These are phyloP conservation scores for Blastocystis sp. DNA, from an alignment of 352 stramenopile species.

Conservation along the genomic window DNA sequence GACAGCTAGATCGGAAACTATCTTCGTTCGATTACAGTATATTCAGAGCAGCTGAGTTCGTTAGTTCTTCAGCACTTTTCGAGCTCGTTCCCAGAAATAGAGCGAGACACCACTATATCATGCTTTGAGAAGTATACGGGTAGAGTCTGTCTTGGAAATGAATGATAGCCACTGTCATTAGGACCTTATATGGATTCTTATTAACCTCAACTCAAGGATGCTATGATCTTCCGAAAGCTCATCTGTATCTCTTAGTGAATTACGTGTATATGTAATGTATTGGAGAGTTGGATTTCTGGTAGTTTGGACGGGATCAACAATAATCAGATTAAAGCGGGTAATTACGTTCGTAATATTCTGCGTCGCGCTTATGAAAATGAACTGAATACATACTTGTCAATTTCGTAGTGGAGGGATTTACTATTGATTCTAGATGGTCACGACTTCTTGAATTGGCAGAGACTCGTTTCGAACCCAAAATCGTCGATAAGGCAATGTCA, in stretches of 20 bases:
- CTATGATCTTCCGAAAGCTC: background rate
- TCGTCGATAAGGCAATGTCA: background rate
- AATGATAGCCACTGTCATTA: background rate
- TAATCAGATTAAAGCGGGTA: background rate
- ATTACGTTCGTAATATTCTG: background rate
- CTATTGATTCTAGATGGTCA: background rate
- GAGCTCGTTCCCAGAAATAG: background rate
- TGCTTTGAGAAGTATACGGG: background rate
- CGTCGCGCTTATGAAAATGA: background rate
- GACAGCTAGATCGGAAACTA: conserved; percentile 37
- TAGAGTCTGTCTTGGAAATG: background rate
- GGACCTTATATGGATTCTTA: background rate
- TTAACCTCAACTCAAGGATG: background rate
- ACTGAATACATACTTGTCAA: background rate
- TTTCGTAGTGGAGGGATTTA: background rate
- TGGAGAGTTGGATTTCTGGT: background rate
- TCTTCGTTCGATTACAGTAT: background rate
- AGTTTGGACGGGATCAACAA: background rate
- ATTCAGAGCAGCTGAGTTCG: background rate
- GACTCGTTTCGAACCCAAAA: background rate
- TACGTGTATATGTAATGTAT: conserved; percentile 9
- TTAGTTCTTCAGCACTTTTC: background rate
- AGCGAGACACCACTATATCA: background rate
- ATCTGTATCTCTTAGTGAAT: conserved; percentile 21
- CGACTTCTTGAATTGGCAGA: background rate